Evolutionary conservation across 2,329 filamentous ascomycete genomes (phyloP), one percentile per base, ranked within the genome.

Genomic region (Botrytis byssoidea): DNA sequence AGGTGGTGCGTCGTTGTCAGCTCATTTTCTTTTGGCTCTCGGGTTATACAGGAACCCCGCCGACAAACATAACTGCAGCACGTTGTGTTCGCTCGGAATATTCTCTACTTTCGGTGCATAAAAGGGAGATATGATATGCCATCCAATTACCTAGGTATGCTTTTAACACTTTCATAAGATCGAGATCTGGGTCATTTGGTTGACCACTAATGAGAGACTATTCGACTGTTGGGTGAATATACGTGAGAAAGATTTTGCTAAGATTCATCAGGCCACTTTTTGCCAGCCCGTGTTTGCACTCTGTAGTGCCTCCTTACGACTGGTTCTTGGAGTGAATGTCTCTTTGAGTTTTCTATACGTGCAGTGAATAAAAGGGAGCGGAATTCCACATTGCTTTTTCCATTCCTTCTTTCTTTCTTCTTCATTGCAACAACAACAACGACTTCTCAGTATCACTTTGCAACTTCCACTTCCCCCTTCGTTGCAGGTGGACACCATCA

Each of bases 211-310:
- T 14, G 48, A 51, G 48, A 14, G 48, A 16, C 25, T 7, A 51
- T 51, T 14, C 25, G 14, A 51, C 12, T 16, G 12, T 14, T n/a
- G 25, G 25, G 48, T 51, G 48, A 51, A 51, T 51, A 51, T n/a
- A 51, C 32, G 20, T 37, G 44, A n/a, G 10, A 35, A 46, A 25
- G 22, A 18, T 18, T 25, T 48, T 37, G 64, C 22, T 29, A 29
- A 67, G 46, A 55, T 55, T 67, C n/a, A 68, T 68, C 65, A 55
- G 65, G 4, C 65, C 65, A 68, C 65, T 68, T 55, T 66, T 40
- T 40, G 5, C 46, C 46, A 55, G 16, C 46, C 35, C 46, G 65
- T 40, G 25, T 42, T 68, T 57, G 46, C 35, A 12, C 22, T 40
- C 25, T 40, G 12, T 46, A 7, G 35, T 25, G 22, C n/a, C 16